Percentiles rank a stretch among this genome's conserved stretches.
Conservation (phyloP, 73 alveolate genomes). For the Blepharisma japonicum region DNA sequence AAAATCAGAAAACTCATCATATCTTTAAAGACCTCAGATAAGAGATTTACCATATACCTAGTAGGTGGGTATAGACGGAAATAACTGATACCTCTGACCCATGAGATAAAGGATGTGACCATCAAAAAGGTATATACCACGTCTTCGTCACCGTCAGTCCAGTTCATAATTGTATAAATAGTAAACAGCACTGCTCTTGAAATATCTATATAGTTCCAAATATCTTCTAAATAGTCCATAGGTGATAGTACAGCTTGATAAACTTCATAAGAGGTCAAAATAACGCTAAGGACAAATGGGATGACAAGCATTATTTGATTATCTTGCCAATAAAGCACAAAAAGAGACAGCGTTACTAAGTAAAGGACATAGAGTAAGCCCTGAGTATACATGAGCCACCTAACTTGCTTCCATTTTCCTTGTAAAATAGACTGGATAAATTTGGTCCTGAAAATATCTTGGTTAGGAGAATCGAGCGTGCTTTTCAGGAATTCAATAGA, state of each 20-base stretch:
- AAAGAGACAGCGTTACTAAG: neutral
- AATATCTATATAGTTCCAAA: conserved; percentile 1
- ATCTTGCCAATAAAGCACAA: no score
- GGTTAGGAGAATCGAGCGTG: neutral
- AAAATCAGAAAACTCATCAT: conserved; percentile 15
- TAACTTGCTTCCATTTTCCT: neutral
- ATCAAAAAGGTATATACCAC: neutral
- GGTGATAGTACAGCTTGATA: neutral
- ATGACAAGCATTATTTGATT: no score
- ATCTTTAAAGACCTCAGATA: conserved; percentile 19
- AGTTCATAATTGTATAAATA: neutral
- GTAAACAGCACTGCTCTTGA: neutral
- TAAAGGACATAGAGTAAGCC: conserved; percentile 1
- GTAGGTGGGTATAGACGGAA: conserved; percentile 22
- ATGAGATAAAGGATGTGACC: neutral
- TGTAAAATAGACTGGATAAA: neutral
- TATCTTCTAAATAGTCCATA: neutral
- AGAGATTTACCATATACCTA: conserved; percentile 8
- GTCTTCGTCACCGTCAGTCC: neutral
- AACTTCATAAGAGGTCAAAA: neutral
- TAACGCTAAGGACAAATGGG: neutral
- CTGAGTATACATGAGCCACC: conserved; percentile 12
- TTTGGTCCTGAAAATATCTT: conserved; percentile 20
- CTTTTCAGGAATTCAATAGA: conserved; percentile 9
- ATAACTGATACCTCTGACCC: conserved; percentile 31